Base-by-base conservation (phyloP, 192 early-diverging fungal species). In the Rhizophlyctis rosea region DNA sequence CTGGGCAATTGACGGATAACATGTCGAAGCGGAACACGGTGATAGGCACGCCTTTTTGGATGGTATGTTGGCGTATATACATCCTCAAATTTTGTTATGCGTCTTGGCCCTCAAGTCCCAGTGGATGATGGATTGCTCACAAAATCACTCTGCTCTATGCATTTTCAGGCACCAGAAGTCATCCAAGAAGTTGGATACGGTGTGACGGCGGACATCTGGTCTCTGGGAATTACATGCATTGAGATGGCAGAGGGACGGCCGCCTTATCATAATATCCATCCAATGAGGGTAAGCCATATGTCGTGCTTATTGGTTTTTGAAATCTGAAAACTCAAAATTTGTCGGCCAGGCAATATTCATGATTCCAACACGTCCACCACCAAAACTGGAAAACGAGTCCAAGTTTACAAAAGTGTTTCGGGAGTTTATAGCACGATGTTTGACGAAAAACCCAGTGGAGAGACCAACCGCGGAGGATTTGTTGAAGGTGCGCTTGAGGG, bases 181-280 rank as follows among this genome's bases (percentile, higher is more conserved):
- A 84, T 86, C 60, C 80, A 85, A 54, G 84, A 86, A 60, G 76
- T 82, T 11, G 84, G 84, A 39, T 44, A 44, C 39, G 39, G 18
- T 44, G 7, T 7, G 9, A 44, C 82, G 54, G 73, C 84, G 16
- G 84, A 86, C 55, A 76, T 86, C 33, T 86, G 84, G 84, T 81
- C 78, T 3, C 83, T 86, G 31, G 84, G 84, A 23, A 86, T 86
- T 69, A 86, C 84, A 1, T 80, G 78, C 13, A 86, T 86, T 51
- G 84, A 86, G 67, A 83, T 86, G 36, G 84, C 84, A 3, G 84
- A 86, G 56, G 85, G 85, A 59, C 83, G 84, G 53, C 84, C 84
- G 3, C 84, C 84, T 11, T 68, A 85, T 16, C 72, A 73, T 44
- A 82, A 86, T 48, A 86, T 86, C 50, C 84, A 86, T 64, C 84